Conservation (phyloP, 345 rosid species). For the Gossypium herbaceum region DNA sequence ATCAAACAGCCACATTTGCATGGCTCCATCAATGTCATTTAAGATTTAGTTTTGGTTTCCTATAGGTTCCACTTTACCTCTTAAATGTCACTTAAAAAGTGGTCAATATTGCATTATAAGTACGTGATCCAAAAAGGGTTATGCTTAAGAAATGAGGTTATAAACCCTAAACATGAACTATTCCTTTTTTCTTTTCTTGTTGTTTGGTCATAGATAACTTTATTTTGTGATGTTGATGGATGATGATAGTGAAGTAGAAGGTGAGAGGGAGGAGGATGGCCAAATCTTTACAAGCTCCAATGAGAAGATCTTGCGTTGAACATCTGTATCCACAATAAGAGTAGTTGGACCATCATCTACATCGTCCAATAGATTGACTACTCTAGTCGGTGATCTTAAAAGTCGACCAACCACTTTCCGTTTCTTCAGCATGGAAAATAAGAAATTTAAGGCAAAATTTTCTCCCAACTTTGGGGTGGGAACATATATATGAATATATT, state of each 20-base stretch:
- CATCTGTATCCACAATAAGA: conserved; percentile 22
- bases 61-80: not conserved
- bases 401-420: conserved; percentile 32
- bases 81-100: not conserved
- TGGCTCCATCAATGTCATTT: conserved; percentile 15
- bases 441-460: not conserved
- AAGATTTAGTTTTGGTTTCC: conserved; percentile 3
- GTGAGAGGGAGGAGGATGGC: conserved; percentile 16
- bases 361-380: conserved; percentile 24
- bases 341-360: conserved; percentile 26
- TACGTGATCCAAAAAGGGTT: conserved; percentile 1
- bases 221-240: conserved; percentile 30
- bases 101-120: not conserved
- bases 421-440: conserved; percentile 18
- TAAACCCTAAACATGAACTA: not conserved
- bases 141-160: conserved; percentile 1
- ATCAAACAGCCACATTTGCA: conserved; percentile 5
- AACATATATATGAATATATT: not conserved
- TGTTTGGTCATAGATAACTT: conserved; percentile 19
- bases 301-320: conserved; percentile 23
- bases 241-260: conserved; percentile 26
- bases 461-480: conserved; percentile 16
- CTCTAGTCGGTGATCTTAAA: conserved; percentile 19
- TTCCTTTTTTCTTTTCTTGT: not conserved
- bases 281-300: conserved; percentile 22